Base-by-base conservation (phyloP, 2,329 filamentous ascomycete species). In the Fusarium haematococcum region DNA sequence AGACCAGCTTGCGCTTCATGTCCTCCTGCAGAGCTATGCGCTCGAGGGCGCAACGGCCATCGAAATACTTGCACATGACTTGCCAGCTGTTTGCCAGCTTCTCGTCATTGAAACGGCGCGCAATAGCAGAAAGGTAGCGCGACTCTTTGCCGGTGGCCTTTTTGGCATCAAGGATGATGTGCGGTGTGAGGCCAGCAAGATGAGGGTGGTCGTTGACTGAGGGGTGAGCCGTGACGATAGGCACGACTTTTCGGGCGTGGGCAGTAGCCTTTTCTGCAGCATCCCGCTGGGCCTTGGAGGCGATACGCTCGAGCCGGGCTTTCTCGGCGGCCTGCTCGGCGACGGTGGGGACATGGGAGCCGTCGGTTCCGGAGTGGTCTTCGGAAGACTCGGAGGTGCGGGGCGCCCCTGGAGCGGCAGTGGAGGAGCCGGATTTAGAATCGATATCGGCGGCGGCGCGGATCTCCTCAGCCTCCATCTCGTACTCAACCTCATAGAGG, bases 1-100 rank as follows among this genome's bases (percentile, higher is more conserved):
- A 95, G 16, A 95, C 88, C 76, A 94, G 92, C 84, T 96, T 97
- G 66, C 95, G 88, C 85, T 97, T 97, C 85, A 97, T 89, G 7
- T 94, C 93, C 83, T 98, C 95, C 66, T 93, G 89, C n/a, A 97
- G 85, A 1, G 93, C 91, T 74, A 99, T 93, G 77, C 95, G 92
- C 84, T 99, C 97, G 69, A 98, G 86, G 3, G 95, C 92, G 79
- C 93, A 92, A 66, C 88, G 89, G 1, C 97, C 97, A 81, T 98
- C 95, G 77, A 98, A 94, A 82, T 98, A 97, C 81, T 93, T 94
- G 78, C 92, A 89, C 77, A 98, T 91, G 52, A 88, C 86, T 3
- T 91, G 89, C 93, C 95, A 97, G 57, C 90, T 88, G 66, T 90
- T 88, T 48, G 90, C 87, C 16, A 94, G 82, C 68, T 91, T 89